Percentiles rank a stretch among this genome's conserved stretches.
phyloP scores from a whole-genome alignment of 768 basidiomycete genomes.

The Nidularia pulvinata region DNA sequence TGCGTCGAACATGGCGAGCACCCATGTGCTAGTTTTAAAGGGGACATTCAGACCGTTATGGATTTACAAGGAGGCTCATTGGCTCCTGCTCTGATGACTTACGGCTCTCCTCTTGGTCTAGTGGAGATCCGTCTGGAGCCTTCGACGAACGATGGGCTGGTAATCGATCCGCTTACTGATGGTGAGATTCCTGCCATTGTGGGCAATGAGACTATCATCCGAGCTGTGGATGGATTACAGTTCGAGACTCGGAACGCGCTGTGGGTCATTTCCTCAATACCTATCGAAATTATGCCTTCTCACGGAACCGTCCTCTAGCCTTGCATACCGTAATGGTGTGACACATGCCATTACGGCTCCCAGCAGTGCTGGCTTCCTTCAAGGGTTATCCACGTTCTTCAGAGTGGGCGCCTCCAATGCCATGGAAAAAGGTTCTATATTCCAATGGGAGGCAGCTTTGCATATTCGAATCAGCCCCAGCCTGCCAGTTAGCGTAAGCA shows the following conservation, averaged over 20 bases:
- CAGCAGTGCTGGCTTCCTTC: conserved; percentile 48
- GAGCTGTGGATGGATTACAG: conserved; percentile 64
- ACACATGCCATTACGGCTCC: conserved; percentile 71
- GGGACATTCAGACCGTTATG: conserved; percentile 20
- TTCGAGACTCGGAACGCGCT: conserved; percentile 51
- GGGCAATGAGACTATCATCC: conserved; percentile 43
- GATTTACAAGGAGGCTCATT: conserved; percentile 69
- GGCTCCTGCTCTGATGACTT: conserved; percentile 60
- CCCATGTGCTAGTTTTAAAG: neutral
- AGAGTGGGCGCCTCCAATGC: conserved; percentile 56
- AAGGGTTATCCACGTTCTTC: conserved; percentile 65
- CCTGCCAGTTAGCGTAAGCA: conserved; percentile 51
- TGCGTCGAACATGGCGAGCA: conserved; percentile 26
- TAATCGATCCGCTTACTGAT: conserved; percentile 47
- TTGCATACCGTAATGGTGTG: conserved; percentile 76
- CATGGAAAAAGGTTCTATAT: conserved; percentile 61
- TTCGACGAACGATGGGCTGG: conserved; percentile 66
- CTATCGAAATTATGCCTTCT: neutral
- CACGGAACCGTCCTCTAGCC: conserved; percentile 28
- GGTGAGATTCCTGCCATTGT: conserved; percentile 34
- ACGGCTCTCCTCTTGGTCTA: conserved; percentile 64
- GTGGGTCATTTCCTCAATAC: conserved; percentile 28
- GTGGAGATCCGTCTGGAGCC: conserved; percentile 66
- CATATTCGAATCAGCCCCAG: conserved; percentile 48
- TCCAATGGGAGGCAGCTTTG: conserved; percentile 64